Evolutionary conservation across 1,284 basidiomycete species (phyloP).

Genomic region (Dichomitus squalens): DNA sequence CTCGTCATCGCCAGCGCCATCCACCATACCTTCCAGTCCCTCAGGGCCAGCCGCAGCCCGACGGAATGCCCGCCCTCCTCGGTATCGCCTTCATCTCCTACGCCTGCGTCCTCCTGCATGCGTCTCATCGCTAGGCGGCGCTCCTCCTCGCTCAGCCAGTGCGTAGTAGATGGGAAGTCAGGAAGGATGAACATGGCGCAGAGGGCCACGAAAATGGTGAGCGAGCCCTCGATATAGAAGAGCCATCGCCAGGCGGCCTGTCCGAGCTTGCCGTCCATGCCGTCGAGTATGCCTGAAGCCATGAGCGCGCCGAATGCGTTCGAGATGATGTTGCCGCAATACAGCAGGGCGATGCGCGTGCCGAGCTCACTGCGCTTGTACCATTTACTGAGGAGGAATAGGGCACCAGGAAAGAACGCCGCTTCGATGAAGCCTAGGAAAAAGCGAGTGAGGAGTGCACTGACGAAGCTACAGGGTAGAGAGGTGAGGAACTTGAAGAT

Average conservation of each 20-base stretch:
- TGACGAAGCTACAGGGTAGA: constrained; percentile 59
- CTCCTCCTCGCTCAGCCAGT: constrained; percentile 65
- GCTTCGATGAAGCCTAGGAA: constrained; percentile 73
- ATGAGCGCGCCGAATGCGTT: constrained; percentile 85
- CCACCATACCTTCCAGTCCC: constrained; percentile 77
- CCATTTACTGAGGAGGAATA: constrained; percentile 72
- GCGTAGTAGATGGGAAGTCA: constrained; percentile 67
- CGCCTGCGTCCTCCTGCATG: constrained; percentile 73
- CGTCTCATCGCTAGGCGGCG: constrained; percentile 65
- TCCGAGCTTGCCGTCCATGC: constrained; percentile 72
- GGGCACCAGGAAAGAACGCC: constrained; percentile 71
- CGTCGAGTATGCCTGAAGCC: constrained; percentile 69
- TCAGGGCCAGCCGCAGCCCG: constrained; percentile 61
- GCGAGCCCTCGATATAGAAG: constrained; percentile 71
- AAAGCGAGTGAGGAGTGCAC: constrained; percentile 74
- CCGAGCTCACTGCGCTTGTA: constrained; percentile 71
- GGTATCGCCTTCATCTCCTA: constrained; percentile 45
- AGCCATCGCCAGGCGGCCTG: constrained; percentile 78
- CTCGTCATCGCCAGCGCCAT: constrained; percentile 55
- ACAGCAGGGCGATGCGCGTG: constrained; percentile 74
- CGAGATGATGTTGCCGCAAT: constrained; percentile 72
- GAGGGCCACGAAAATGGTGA: constrained; percentile 67
- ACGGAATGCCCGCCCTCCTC: constrained; percentile 34
- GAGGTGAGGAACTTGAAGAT: not conserved
- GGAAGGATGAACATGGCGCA: constrained; percentile 71